Percentiles rank a stretch among this genome's conserved stretches.
Evolutionary conservation across 2,329 filamentous ascomycete genomes (phyloP).

Genomic region (Waltergamsia citrina): DNA sequence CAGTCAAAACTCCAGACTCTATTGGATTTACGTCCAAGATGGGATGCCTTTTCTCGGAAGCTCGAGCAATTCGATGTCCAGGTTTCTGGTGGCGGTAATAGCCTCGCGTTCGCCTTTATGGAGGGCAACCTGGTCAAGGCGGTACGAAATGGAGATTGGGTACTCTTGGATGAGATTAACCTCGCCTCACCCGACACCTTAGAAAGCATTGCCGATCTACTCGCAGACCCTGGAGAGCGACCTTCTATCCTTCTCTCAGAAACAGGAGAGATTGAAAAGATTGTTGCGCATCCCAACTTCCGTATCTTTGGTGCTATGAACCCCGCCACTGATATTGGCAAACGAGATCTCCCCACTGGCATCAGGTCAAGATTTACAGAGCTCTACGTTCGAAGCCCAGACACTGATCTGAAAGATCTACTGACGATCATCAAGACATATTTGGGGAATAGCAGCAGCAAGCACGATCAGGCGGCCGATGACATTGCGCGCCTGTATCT

Average conservation of each 20-base stretch:
- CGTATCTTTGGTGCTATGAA: conserved; percentile 99
- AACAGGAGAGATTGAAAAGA: conserved; percentile 83
- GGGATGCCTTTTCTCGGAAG: conserved; percentile 70
- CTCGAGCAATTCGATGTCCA: conserved; percentile 75
- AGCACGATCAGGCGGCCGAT: conserved; percentile 63
- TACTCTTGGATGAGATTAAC: conserved; percentile 95
- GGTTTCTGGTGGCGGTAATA: conserved; percentile 59
- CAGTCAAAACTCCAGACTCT: conserved; percentile 58
- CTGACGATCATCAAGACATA: conserved; percentile 84
- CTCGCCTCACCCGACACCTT: conserved; percentile 89
- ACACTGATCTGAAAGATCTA: conserved; percentile 77
- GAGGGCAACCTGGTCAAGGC: conserved; percentile 96
- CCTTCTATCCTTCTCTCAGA: conserved; percentile 88
- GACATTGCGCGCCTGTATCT: conserved; percentile 85
- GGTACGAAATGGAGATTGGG: conserved; percentile 93
- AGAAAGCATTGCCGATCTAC: conserved; percentile 83
- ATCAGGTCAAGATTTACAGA: conserved; percentile 91
- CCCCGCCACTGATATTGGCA: conserved; percentile 92
- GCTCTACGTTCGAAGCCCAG: conserved; percentile 85
- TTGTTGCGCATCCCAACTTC: conserved; percentile 85
- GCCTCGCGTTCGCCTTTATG: conserved; percentile 89
- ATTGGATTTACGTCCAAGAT: conserved; percentile 51
- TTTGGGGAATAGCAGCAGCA: conserved; percentile 60
- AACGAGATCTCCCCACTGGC: conserved; percentile 83
- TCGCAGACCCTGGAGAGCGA: conserved; percentile 60